phyloP scores from a whole-genome alignment of 2,329 filamentous ascomycete species.

The Aspergillus pseudonomiae region DNA sequence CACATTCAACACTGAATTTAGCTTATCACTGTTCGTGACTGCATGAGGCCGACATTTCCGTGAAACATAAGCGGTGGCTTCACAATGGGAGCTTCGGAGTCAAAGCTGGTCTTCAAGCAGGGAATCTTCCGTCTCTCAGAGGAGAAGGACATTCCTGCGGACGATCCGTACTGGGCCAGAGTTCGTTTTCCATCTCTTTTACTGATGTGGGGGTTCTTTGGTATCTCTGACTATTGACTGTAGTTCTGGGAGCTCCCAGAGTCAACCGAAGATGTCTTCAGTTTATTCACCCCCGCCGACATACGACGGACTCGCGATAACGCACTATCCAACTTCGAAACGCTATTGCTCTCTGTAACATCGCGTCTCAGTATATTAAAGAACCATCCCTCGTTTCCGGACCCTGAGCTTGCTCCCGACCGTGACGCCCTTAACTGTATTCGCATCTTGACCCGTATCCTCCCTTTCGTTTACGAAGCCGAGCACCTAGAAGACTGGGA shows the following conservation, averaged over 20 bases:
- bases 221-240: constrained; percentile 25
- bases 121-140: constrained; percentile 97
- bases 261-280: constrained; percentile 94
- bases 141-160: constrained; percentile 80
- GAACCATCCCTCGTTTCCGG: constrained; percentile 88
- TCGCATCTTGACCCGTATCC: constrained; percentile 80
- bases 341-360: constrained; percentile 80
- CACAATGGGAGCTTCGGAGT: constrained; percentile 94
- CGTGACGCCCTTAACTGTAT: constrained; percentile 94
- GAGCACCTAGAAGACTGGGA: constrained; percentile 85
- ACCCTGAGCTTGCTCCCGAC: constrained; percentile 79
- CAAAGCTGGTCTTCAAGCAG: constrained; percentile 97
- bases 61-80: constrained; percentile 31
- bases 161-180: constrained; percentile 91
- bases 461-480: constrained; percentile 91
- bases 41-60: constrained; percentile 29
- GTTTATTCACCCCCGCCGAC: constrained; percentile 85
- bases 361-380: constrained; percentile 79
- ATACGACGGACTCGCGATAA: constrained; percentile 86
- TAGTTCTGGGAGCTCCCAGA: constrained; percentile 98
- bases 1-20: neutral
- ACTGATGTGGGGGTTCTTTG: neutral
- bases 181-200: constrained; percentile 55
- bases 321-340: constrained; percentile 86
- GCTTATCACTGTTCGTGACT: constrained; percentile 10